Conservation (phyloP, 2,329 filamentous ascomycete genomes). For the Trichothecium roseum region DNA sequence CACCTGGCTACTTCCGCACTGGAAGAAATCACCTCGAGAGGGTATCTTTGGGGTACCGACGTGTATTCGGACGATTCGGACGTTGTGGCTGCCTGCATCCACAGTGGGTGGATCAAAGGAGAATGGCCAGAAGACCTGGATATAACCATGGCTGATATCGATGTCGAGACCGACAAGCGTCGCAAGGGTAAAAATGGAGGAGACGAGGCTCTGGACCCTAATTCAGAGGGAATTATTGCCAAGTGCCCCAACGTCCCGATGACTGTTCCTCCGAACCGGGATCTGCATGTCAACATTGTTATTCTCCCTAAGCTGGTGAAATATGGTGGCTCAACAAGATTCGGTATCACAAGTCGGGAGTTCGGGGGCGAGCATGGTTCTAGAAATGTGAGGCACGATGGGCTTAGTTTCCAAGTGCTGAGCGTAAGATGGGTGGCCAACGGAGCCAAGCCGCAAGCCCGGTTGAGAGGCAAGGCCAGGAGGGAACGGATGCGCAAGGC, state of each 20-base stretch:
- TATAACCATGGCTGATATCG: conserved; percentile 51
- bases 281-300: conserved; percentile 78
- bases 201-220: conserved; percentile 18
- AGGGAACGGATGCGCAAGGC: conserved; percentile 47
- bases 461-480: conserved; percentile 44
- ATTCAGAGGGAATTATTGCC: conserved; percentile 33
- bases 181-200: conserved; percentile 13
- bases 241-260: conserved; percentile 54
- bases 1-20: conserved; percentile 61
- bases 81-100: conserved; percentile 82
- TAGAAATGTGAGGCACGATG: conserved; percentile 56
- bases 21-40: conserved; percentile 72
- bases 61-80: conserved; percentile 96
- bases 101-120: conserved; percentile 84
- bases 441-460: conserved; percentile 51
- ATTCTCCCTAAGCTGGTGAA: conserved; percentile 70
- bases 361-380: conserved; percentile 49
- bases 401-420: conserved; percentile 78
- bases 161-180: conserved; percentile 19
- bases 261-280: conserved; percentile 54
- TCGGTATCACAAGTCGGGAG: conserved; percentile 71
- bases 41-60: conserved; percentile 85
- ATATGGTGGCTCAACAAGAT: conserved; percentile 66
- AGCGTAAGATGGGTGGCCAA: conserved; percentile 76
- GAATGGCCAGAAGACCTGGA: conserved; percentile 78